Percentiles rank a stretch among this genome's conserved stretches.
These are phyloP conservation scores for Diaporthe sp. DNA, from an alignment of 2,329 filamentous ascomycete genomes.

Conservation along the genomic window DNA sequence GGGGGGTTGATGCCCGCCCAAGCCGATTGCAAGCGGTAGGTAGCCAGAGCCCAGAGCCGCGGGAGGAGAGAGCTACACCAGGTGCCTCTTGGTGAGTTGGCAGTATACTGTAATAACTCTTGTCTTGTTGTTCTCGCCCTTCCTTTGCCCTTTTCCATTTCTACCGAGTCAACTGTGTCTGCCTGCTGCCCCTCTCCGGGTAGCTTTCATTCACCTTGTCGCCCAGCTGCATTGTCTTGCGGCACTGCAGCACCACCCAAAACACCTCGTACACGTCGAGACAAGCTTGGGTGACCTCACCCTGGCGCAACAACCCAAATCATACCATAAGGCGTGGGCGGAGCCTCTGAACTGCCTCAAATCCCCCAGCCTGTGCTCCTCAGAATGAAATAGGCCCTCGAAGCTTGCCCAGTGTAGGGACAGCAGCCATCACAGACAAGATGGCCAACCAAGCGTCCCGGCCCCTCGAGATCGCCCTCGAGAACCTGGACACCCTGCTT, in stretches of 20 bases:
- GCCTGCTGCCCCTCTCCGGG: neutral
- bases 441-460: conserved; percentile 57
- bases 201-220: neutral
- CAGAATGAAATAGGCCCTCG: conserved; percentile 40
- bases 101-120: conserved; percentile 4
- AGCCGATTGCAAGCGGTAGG: conserved; percentile 18
- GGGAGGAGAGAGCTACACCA: conserved; percentile 29
- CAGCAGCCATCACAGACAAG: conserved; percentile 40
- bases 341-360: conserved; percentile 17
- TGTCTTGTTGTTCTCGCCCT: conserved; percentile 5
- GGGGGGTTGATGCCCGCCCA: conserved; percentile 9
- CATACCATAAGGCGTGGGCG: conserved; percentile 7
- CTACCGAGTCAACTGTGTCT: neutral
- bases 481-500: conserved; percentile 68
- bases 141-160: neutral
- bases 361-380: conserved; percentile 5
- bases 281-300: neutral
- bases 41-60: neutral
- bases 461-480: conserved; percentile 65
- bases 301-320: neutral
- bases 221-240: neutral
- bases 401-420: conserved; percentile 39
- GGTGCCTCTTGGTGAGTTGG: conserved; percentile 18
- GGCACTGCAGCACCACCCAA: conserved; percentile 11
- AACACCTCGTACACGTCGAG: conserved; percentile 7